Base-by-base conservation (phyloP, 768 basidiomycete species). In the Gymnopilus junonius region DNA sequence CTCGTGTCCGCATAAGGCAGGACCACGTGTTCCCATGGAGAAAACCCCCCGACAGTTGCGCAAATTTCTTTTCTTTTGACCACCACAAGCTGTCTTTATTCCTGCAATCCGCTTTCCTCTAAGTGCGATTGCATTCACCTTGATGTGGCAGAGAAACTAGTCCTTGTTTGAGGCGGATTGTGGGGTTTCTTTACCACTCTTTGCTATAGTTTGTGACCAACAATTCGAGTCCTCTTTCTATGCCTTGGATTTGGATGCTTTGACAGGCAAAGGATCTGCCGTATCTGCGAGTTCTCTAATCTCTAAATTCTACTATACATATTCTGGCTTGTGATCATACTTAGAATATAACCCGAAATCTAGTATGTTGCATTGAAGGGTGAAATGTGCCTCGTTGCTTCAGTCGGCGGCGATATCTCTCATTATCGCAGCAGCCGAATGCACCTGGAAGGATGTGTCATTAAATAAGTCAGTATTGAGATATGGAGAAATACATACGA, bases 151-250 rank as follows among this genome's bases (percentile, higher is more conserved):
- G 67, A 76, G 57, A 29, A 29, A 72, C 59, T 61, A 54, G 80
- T 88, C 87, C 84, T 85, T 76, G 90, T 92, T 91, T 92, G 90
- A 92, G 87, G 90, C 76, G 76, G 78, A 80, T 80, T 76, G 83
- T 80, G 85, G 40, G 40, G 79, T 58, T 63, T 29, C 46, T 29
- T 48, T 53, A 72, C 84, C 84, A 81, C 77, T 77, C 77, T 80
- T 80, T 83, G 87, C 87, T 86, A 91, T 91, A 90, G 83, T 75
- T 71, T 74, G 70, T 64, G 76, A 77, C 72, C 67, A 59, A 80
- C 74, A 70, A 48, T 54, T 56, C 32, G 17, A 27, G 8, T 29
- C 20, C 4, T 32, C 27, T 4, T 50, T 20, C n/a, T n/a, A n/a
- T n/a, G n/a, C n/a, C n/a, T n/a, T n/a, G n/a, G n/a, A n/a, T n/a